phyloP scores from a whole-genome alignment of 2,329 filamentous ascomycete species.

The Aureobasidium sp. region DNA sequence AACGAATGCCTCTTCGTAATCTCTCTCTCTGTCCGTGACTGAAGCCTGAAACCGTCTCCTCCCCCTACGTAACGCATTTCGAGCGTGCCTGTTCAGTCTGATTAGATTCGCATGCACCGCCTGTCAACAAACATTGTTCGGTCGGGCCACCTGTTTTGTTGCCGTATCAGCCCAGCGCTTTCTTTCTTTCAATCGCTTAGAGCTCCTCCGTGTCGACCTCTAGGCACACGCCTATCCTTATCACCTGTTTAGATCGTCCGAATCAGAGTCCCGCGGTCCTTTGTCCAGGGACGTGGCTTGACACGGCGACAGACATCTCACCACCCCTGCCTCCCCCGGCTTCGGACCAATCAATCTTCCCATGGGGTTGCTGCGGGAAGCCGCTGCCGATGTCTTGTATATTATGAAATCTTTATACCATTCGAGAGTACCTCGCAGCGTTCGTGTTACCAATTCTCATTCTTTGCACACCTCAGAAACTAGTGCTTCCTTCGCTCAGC shows the following conservation, averaged over 20 bases:
- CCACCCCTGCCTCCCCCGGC: constrained; percentile 8
- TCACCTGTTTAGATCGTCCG: constrained; percentile 11
- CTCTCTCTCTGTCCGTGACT: background rate
- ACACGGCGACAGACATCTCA: constrained; percentile 5
- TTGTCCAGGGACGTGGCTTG: constrained; percentile 5
- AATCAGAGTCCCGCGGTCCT: background rate
- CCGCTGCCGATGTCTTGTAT: constrained; percentile 5
- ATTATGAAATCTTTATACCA: constrained; percentile 4
- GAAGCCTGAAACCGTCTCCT: constrained; percentile 6
- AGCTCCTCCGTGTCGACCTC: background rate
- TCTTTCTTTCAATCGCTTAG: constrained; percentile 5
- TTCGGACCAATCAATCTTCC: constrained; percentile 5
- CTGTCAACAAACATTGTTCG: constrained; percentile 11
- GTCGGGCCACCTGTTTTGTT: constrained; percentile 4
- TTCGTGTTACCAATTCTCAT: background rate
- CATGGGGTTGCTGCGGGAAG: background rate
- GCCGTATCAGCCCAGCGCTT: constrained; percentile 4
- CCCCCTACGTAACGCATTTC: background rate
- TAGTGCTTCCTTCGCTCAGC: constrained; percentile 4
- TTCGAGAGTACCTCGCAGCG: background rate
- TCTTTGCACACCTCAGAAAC: background rate
- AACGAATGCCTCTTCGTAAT: constrained; percentile 1
- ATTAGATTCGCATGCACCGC: background rate
- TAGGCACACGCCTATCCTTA: constrained; percentile 6
- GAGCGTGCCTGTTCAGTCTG: background rate